These are phyloP conservation scores for Pezicula neosporulosa DNA, from an alignment of 2,329 filamentous ascomycete genomes.

Conservation along the genomic window DNA sequence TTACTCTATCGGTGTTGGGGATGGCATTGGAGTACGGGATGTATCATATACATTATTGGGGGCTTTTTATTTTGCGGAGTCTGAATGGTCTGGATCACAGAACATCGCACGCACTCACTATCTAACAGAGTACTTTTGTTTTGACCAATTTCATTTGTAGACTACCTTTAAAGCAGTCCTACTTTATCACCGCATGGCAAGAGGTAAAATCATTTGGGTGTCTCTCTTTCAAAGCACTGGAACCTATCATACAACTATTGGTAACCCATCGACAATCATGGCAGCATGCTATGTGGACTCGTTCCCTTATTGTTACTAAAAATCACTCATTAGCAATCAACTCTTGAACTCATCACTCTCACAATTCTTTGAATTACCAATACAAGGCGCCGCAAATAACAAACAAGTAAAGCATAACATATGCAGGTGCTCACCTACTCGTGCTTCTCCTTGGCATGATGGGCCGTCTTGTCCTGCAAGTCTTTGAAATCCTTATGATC, in stretches of 20 bases:
- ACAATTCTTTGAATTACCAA: background rate
- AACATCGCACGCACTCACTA: background rate
- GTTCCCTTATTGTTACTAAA: constrained; percentile 19
- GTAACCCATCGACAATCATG: background rate
- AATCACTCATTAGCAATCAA: constrained; percentile 2
- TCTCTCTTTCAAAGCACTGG: too few species aligned
- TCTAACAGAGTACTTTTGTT: constrained; percentile 3
- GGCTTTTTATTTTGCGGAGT: constrained; percentile 1
- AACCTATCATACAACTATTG: too few species aligned
- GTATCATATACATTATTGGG: constrained; percentile 5
- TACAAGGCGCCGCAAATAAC: background rate
- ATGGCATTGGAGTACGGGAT: constrained; percentile 4
- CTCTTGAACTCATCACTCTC: background rate
- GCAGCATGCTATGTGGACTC: constrained; percentile 20
- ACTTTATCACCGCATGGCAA: too few species aligned
- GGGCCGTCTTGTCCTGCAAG: constrained; percentile 57
- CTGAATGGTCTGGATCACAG: background rate
- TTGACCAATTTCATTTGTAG: background rate
- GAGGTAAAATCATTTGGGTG: too few species aligned
- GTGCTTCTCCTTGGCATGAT: constrained; percentile 33
- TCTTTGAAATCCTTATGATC: constrained; percentile 43
- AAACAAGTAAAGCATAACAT: background rate
- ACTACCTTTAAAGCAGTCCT: background rate
- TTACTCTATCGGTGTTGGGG: constrained; percentile 3
- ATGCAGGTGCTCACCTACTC: constrained; percentile 19